phyloP scores from a whole-genome alignment of 2,329 filamentous ascomycete genomes.

The Talaromyces amestolkiae region DNA sequence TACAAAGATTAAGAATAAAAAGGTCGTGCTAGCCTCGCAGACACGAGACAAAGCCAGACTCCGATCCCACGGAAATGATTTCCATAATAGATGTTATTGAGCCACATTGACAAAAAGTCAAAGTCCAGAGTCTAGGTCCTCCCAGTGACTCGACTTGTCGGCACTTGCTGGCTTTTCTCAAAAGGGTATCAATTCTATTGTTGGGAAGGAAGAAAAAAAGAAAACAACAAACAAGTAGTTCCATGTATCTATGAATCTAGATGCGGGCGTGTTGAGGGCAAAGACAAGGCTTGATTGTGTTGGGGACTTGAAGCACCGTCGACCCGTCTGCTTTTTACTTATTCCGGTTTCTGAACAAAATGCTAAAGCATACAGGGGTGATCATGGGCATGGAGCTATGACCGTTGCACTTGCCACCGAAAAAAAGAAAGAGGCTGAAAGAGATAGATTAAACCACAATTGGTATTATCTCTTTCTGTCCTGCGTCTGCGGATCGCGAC shows the following conservation, averaged over 20 bases:
- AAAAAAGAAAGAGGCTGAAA: background rate
- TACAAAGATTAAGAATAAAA: too few species aligned
- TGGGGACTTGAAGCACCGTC: background rate
- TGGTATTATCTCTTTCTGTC: background rate
- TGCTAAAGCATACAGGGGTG: background rate
- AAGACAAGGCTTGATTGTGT: background rate
- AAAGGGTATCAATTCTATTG: constrained; percentile 6
- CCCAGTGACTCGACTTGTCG: background rate
- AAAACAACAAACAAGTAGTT: background rate
- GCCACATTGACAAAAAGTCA: background rate
- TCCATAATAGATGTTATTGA: background rate
- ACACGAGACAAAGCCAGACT: background rate
- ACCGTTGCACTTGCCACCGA: background rate
- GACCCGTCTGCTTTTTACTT: background rate
- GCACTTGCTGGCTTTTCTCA: constrained; percentile 1
- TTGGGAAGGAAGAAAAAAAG: background rate
- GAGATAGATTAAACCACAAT: background rate
- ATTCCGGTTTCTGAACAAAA: background rate
- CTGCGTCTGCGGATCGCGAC: background rate
- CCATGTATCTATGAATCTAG: background rate
- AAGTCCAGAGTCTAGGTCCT: too few species aligned
- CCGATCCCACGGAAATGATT: background rate
- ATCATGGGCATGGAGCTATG: background rate
- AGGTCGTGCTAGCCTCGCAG: background rate
- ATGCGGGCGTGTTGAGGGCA: background rate